phyloP scores from a whole-genome alignment of 129 eudicot species.

The Flaveria ramosissima region DNA sequence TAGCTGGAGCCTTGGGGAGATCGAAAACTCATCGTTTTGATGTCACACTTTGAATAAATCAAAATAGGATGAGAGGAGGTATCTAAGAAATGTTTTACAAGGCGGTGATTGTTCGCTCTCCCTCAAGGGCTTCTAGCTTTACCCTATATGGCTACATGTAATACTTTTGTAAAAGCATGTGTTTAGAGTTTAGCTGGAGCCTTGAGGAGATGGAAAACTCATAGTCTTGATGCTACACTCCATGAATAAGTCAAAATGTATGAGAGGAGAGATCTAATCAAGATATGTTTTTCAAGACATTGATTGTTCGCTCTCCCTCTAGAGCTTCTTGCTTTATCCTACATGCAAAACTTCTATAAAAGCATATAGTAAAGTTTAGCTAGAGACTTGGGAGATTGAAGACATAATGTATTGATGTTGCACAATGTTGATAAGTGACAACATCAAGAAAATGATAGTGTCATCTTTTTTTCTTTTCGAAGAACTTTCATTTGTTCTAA shows the following conservation, averaged over 20 bases:
- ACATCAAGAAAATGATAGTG: not conserved
- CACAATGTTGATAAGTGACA: not conserved
- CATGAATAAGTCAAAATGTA: not conserved
- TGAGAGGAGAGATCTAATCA: not conserved
- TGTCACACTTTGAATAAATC: not conserved
- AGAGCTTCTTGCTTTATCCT: slow-evolving; percentile 39
- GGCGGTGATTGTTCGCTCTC: slow-evolving; percentile 49
- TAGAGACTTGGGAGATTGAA: slow-evolving; percentile 20
- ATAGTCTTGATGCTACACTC: slow-evolving; percentile 12
- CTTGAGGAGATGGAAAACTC: slow-evolving; percentile 22
- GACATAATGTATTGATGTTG: slow-evolving; percentile 10
- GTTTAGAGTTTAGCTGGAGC: slow-evolving; percentile 16
- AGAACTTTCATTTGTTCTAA: not conserved
- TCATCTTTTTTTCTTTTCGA: not conserved
- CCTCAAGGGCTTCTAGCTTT: slow-evolving; percentile 49
- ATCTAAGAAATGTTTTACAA: not conserved
- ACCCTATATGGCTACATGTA: slow-evolving; percentile 32
- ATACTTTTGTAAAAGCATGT: slow-evolving; percentile 12
- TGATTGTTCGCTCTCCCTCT: slow-evolving; percentile 48
- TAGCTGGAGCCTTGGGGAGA: slow-evolving; percentile 30
- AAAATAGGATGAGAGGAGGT: not conserved
- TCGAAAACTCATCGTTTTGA: slow-evolving; percentile 20
- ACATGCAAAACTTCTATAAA: slow-evolving; percentile 9
- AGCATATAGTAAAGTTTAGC: slow-evolving; percentile 22
- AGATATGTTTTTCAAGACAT: slow-evolving; percentile 22